Evolutionary conservation across 441 rosid species (phyloP).

Genomic region (Brassica hybrid): DNA sequence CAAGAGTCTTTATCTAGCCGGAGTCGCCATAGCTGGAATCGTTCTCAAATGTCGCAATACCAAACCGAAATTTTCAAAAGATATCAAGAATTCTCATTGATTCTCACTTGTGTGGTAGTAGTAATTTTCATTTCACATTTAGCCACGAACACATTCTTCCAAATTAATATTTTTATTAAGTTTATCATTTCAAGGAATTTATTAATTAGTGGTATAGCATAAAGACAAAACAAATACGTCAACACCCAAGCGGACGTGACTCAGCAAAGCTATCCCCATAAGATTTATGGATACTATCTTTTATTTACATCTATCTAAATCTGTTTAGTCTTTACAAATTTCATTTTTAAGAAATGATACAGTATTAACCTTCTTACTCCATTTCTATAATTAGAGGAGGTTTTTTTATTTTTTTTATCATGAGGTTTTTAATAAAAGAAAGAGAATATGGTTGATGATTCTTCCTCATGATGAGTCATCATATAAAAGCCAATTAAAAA

Average conservation of each 20-base stretch:
- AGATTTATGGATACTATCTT: neutral
- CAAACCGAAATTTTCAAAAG: too few relatives aligned
- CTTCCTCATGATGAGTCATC: neutral
- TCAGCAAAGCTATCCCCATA: constrained; percentile 35
- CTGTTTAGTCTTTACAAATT: neutral
- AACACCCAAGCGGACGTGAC: constrained; percentile 34
- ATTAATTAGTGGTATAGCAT: constrained; percentile 20
- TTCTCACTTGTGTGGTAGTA: too few relatives aligned
- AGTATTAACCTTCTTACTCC: neutral
- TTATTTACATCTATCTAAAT: neutral
- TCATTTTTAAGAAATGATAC: neutral
- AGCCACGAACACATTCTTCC: neutral
- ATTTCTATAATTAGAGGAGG: neutral
- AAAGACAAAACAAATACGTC: constrained; percentile 30
- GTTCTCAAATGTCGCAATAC: too few relatives aligned
- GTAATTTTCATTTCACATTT: too few relatives aligned
- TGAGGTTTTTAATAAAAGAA: neutral
- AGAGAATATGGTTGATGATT: neutral
- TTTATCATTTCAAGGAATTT: neutral
- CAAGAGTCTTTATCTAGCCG: constrained; percentile 74
- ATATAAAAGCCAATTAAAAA: neutral
- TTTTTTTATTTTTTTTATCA: neutral
- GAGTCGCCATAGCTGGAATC: constrained; percentile 55
- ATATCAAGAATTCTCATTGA: too few relatives aligned
- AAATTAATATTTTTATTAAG: neutral